These are phyloP conservation scores for Ceratocystiopsis sp. DNA, from an alignment of 2,329 filamentous ascomycete species.

Conservation along the genomic window DNA sequence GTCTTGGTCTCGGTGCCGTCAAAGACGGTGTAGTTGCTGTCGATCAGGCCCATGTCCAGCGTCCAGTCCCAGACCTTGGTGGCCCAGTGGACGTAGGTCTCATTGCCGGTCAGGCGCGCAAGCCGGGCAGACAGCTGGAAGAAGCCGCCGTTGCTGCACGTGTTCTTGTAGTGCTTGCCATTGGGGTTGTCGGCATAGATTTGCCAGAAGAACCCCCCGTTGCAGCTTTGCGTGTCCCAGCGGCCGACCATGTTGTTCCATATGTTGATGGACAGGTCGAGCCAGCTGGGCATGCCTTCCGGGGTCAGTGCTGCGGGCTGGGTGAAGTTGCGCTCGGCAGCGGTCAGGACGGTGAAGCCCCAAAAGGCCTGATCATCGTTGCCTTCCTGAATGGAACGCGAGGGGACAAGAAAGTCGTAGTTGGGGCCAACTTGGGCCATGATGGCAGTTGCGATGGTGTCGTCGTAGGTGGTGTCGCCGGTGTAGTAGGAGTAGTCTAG, in stretches of 20 bases:
- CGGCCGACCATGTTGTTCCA: slow-evolving; percentile 54
- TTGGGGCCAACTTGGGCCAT: slow-evolving; percentile 38
- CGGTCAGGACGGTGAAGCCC: slow-evolving; percentile 49
- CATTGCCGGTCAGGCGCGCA: slow-evolving; percentile 50
- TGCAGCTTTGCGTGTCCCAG: slow-evolving; percentile 52
- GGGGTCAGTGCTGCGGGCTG: slow-evolving; percentile 39
- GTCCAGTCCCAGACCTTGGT: slow-evolving; percentile 51
- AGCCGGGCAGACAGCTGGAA: slow-evolving; percentile 67
- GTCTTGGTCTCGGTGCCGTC: slow-evolving; percentile 41
- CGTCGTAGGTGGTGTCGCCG: slow-evolving; percentile 43
- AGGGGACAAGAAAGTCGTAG: slow-evolving; percentile 41
- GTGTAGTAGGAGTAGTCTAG: slow-evolving; percentile 55
- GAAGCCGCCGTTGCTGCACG: slow-evolving; percentile 64
- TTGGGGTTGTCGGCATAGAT: slow-evolving; percentile 57
- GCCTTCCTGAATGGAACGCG: slow-evolving; percentile 42
- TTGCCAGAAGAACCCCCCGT: slow-evolving; percentile 66
- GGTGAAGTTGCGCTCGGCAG: slow-evolving; percentile 51
- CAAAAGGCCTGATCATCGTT: slow-evolving; percentile 66
- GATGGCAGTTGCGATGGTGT: slow-evolving; percentile 39
- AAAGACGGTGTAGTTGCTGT: slow-evolving; percentile 34
- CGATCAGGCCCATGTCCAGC: slow-evolving; percentile 36
- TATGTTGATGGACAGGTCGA: slow-evolving; percentile 50
- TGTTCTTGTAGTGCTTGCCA: slow-evolving; percentile 72
- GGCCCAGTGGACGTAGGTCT: slow-evolving; percentile 51
- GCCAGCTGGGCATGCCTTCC: slow-evolving; percentile 50